A percentile compares a stretch with the other conserved stretches of the same genome.
Evolutionary conservation across 345 rosid genomes (phyloP).

Genomic region (Eucalyptus dawsonii): DNA sequence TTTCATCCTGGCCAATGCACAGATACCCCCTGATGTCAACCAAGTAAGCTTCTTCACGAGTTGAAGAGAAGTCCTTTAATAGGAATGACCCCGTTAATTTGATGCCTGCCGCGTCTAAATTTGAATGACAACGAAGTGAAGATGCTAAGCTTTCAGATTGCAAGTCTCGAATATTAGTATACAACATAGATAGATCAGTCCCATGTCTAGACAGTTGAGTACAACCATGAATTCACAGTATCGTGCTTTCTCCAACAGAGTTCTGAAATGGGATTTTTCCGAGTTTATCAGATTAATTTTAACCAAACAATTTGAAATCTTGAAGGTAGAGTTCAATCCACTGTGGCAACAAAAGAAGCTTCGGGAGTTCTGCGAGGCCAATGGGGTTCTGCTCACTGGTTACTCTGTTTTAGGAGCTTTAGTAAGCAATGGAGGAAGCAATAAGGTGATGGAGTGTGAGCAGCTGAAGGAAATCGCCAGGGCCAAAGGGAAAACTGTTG

Average conservation of each 20-base stretch:
- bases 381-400: slow-evolving; percentile 40
- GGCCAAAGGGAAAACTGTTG: slow-evolving; percentile 54
- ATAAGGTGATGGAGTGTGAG: slow-evolving; percentile 46
- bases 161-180: not conserved
- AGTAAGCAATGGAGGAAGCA: slow-evolving; percentile 61
- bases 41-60: slow-evolving; percentile 31
- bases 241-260: not conserved
- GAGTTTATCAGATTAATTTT: not conserved
- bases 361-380: slow-evolving; percentile 42
- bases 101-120: not conserved
- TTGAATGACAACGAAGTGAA: not conserved
- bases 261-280: not conserved
- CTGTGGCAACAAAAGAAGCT: slow-evolving; percentile 69
- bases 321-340: slow-evolving; percentile 83
- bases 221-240: not conserved
- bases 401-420: slow-evolving; percentile 54
- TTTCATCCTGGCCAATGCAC: slow-evolving; percentile 44
- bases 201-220: not conserved
- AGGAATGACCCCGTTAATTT: not conserved
- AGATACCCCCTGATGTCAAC: slow-evolving; percentile 64
- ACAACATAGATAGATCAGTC: not conserved
- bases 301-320: not conserved
- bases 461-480: slow-evolving; percentile 55
- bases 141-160: not conserved
- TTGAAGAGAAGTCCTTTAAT: not conserved